A percentile compares a stretch with the other conserved stretches of the same genome.
Evolutionary conservation across 1,139 yeast genomes (phyloP).

Genomic region (Candida sanyaensis): DNA sequence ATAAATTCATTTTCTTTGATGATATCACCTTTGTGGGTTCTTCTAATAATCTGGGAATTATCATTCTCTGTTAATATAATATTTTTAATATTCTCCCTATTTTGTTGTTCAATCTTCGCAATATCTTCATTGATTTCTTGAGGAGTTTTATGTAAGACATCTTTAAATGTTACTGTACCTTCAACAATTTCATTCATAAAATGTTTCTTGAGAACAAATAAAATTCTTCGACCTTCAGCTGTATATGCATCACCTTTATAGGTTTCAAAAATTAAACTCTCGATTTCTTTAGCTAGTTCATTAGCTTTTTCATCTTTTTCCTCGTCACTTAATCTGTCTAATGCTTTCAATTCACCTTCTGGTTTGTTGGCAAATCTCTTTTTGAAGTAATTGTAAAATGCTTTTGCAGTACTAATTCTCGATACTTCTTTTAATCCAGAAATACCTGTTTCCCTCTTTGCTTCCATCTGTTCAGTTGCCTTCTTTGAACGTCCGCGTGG

Average conservation of each 20-base stretch:
- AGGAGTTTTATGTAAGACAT: slow-evolving; percentile 32
- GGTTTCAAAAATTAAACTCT: slow-evolving; percentile 35
- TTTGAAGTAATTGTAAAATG: slow-evolving; percentile 38
- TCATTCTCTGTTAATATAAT: slow-evolving; percentile 56
- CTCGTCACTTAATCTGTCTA: slow-evolving; percentile 25
- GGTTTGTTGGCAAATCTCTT: slow-evolving; percentile 45
- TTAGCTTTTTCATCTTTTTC: slow-evolving; percentile 31
- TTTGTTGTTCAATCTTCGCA: slow-evolving; percentile 18
- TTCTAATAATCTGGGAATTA: slow-evolving; percentile 52
- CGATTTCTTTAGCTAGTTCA: slow-evolving; percentile 43
- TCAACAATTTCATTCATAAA: slow-evolving; percentile 30
- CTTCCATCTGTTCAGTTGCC: slow-evolving; percentile 1
- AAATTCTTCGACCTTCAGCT: slow-evolving; percentile 44
- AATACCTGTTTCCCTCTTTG: not conserved
- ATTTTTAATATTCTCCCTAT: slow-evolving; percentile 17
- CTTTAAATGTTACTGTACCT: slow-evolving; percentile 27
- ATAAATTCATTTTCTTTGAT: slow-evolving; percentile 54
- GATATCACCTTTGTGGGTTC: slow-evolving; percentile 89
- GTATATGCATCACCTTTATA: slow-evolving; percentile 32
- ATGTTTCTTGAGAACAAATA: slow-evolving; percentile 37
- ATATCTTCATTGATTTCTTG: slow-evolving; percentile 31
- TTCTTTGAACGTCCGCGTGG: not conserved
- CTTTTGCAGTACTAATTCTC: slow-evolving; percentile 39
- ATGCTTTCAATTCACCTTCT: slow-evolving; percentile 24
- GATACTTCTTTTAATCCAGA: slow-evolving; percentile 26